Evolutionary conservation across 1,284 basidiomycete species (phyloP).

Genomic region (Papiliotrema nemorosa): DNA sequence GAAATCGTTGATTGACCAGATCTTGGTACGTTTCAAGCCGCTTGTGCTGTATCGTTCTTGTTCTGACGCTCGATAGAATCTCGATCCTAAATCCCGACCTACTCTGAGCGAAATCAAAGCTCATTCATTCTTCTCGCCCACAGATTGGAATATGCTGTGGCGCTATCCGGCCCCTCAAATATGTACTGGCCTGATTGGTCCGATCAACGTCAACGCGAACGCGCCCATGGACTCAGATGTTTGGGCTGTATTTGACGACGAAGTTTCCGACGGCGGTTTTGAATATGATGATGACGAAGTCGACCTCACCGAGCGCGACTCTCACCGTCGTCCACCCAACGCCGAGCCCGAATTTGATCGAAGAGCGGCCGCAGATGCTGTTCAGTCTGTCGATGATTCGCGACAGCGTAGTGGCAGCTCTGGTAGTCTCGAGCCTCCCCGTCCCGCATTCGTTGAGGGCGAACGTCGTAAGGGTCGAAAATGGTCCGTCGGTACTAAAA

Average conservation of each 20-base stretch:
- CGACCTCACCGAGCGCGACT: background rate
- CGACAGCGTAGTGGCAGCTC: background rate
- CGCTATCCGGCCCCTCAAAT: constrained; percentile 50
- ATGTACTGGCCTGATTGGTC: constrained; percentile 45
- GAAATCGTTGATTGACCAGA: constrained; percentile 49
- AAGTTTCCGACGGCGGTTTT: constrained; percentile 34
- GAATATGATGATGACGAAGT: constrained; percentile 25
- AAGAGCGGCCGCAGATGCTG: constrained; percentile 30
- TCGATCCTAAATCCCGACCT: constrained; percentile 64
- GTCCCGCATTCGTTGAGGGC: constrained; percentile 30
- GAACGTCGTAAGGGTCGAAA: constrained; percentile 18
- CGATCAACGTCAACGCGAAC: constrained; percentile 20
- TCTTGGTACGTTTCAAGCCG: too few relatives aligned
- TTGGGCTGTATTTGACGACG: constrained; percentile 46
- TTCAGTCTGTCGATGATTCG: constrained; percentile 26
- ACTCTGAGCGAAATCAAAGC: constrained; percentile 60
- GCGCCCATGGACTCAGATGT: constrained; percentile 29
- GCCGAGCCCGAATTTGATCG: constrained; percentile 28
- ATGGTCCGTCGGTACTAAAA: constrained; percentile 6
- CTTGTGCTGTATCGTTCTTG: too few relatives aligned
- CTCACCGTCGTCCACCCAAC: background rate
- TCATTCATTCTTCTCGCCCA: constrained; percentile 70
- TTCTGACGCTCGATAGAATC: constrained; percentile 37
- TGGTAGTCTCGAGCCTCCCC: constrained; percentile 31
- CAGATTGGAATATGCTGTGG: constrained; percentile 76